These are phyloP conservation scores for Ormosia emarginata DNA, from an alignment of 306 rosid genomes.

Conservation along the genomic window DNA sequence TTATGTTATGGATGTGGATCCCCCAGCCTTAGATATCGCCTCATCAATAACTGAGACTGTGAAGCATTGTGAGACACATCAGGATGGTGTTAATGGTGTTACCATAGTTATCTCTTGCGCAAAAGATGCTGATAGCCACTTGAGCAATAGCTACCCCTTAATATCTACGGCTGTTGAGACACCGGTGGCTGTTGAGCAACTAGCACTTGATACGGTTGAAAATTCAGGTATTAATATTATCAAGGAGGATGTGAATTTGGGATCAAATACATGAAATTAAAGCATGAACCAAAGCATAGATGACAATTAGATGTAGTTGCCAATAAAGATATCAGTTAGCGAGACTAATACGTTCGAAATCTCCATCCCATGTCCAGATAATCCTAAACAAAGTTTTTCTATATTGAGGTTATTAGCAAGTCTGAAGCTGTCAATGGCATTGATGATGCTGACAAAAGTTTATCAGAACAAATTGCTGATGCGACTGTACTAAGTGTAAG, in stretches of 20 bases:
- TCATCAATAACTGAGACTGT: conserved; percentile 28
- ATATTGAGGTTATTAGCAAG: not conserved
- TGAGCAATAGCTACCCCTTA: not conserved
- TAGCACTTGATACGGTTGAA: conserved; percentile 22
- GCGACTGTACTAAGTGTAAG: not conserved
- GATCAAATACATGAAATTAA: not conserved
- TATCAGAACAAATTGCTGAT: not conserved
- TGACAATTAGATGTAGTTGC: not conserved
- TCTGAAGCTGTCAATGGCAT: not conserved
- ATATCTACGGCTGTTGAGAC: conserved; percentile 19
- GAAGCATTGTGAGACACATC: conserved; percentile 36
- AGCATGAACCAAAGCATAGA: not conserved
- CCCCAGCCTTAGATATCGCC: conserved; percentile 20
- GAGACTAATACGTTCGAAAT: not conserved
- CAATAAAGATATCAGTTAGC: not conserved
- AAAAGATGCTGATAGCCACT: conserved; percentile 18
- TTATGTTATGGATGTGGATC: conserved; percentile 39
- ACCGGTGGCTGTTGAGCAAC: not conserved
- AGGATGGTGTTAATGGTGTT: conserved; percentile 32
- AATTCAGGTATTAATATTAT: not conserved
- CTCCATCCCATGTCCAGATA: not conserved
- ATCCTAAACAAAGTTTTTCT: not conserved
- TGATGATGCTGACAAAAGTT: not conserved
- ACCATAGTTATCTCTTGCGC: not conserved
- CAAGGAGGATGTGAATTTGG: conserved; percentile 19